Base-by-base conservation (phyloP, 139 green algal species). In the Monoraphidium neglectum region DNA sequence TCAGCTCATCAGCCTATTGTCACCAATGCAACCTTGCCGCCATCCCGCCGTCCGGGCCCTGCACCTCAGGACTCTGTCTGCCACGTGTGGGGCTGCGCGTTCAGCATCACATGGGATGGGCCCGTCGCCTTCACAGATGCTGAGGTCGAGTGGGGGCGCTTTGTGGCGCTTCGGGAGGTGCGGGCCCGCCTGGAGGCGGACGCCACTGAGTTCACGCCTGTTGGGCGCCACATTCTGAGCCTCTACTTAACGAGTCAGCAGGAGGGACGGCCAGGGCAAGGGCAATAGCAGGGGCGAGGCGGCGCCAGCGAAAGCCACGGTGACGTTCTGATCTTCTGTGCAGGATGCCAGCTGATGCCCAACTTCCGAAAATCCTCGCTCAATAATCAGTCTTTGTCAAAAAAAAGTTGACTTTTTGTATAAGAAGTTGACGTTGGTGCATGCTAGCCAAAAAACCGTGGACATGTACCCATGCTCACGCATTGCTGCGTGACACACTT, bases 101-200 rank as follows among this genome's bases (percentile, higher is more conserved):
- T 86, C 38, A 59, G 40, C 28, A 30, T 78, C 13, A 36, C n/a
- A 28, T 79, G 62, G 28, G 74, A 78, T 32, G 74, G 74, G 18
- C 38, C 28, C 66, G 61, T 84, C 18, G 28, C 8, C 2, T 77
- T 81, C 49, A 36, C 61, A 51, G 69, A 82, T 35, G 63, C 59
- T 30, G 80, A 85, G 70, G 80, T 85, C 26, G 80, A 85, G 12
- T 85, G 80, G 80, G 80, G 74, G 38, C 65, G 63, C 26, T 85
- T 85, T 21, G 69, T 70, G 69, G 46, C 47, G 32, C 24, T 77
- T 53, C 51, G 72, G 3, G 35, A 85, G 62, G 53, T 85, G 74
- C n/a, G 72, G 59, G 12, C 24, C 46, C 61, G 67, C 68, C 49
- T 84, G 59, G 24, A 36, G 23, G n/a, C 68, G 35, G 61, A 81